phyloP scores from a whole-genome alignment of 257 asterid genomes.

The Verbascum thapsus region DNA sequence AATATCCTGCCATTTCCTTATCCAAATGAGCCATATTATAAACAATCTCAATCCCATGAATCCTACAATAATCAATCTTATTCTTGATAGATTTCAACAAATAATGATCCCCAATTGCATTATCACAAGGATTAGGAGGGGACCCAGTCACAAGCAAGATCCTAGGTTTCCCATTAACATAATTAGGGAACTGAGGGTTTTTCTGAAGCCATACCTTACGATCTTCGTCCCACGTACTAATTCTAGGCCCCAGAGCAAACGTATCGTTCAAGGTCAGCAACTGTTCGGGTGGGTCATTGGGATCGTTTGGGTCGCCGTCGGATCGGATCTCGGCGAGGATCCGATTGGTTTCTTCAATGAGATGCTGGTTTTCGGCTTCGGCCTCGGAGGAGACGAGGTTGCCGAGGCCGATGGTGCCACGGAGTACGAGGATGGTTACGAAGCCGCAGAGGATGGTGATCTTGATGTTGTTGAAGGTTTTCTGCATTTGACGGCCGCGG shows the following conservation, averaged over 20 bases:
- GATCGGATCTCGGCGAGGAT: slow-evolving; percentile 80
- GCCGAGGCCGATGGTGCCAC: slow-evolving; percentile 87
- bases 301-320: slow-evolving; percentile 58
- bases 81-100: slow-evolving; percentile 73
- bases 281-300: slow-evolving; percentile 39
- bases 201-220: slow-evolving; percentile 69
- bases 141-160: slow-evolving; percentile 87
- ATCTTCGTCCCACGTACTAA: slow-evolving; percentile 64
- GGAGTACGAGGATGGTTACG: slow-evolving; percentile 80
- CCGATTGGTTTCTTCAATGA: slow-evolving; percentile 67
- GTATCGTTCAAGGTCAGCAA: slow-evolving; percentile 42
- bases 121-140: slow-evolving; percentile 79
- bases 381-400: slow-evolving; percentile 61
- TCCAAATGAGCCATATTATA: slow-evolving; percentile 93
- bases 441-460: slow-evolving; percentile 84
- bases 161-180: slow-evolving; percentile 68
- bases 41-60: slow-evolving; percentile 91
- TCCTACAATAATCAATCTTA: too few species aligned
- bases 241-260: slow-evolving; percentile 66
- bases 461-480: slow-evolving; percentile 73
- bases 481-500: slow-evolving; percentile 74
- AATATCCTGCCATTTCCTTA: slow-evolving; percentile 81
- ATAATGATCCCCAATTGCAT: slow-evolving; percentile 92
- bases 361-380: slow-evolving; percentile 64
- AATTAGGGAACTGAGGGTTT: slow-evolving; percentile 66